phyloP scores from a whole-genome alignment of 202 grass and related monocot genomes.

The Panicum hallii region DNA sequence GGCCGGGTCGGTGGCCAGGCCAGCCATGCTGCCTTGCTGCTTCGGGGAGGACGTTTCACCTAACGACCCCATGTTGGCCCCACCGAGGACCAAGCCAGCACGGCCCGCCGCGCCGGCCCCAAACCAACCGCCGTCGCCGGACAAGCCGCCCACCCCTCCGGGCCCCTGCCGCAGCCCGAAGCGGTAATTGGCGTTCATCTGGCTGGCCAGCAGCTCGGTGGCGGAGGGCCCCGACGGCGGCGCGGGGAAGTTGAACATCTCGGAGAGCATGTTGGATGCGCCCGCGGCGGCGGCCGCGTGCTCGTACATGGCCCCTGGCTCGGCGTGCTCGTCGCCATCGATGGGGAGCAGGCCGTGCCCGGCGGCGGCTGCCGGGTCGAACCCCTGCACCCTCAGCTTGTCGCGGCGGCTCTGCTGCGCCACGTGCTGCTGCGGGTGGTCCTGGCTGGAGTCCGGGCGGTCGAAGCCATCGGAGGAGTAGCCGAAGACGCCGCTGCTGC shows the following conservation, averaged over 20 bases:
- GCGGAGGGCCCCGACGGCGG: conserved; percentile 58
- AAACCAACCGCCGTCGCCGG: conserved; percentile 68
- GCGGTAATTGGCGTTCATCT: conserved; percentile 70
- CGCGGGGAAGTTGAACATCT: conserved; percentile 76
- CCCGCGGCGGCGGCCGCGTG: conserved; percentile 52
- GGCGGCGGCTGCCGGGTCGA: conserved; percentile 48
- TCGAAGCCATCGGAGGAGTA: conserved; percentile 80
- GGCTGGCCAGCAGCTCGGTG: conserved; percentile 68
- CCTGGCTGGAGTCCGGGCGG: conserved; percentile 42
- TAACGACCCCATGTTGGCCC: conserved; percentile 46
- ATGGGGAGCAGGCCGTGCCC: conserved; percentile 66
- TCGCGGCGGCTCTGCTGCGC: conserved; percentile 91
- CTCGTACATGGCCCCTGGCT: conserved; percentile 58
- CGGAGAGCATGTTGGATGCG: conserved; percentile 71
- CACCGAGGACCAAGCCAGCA: conserved; percentile 59
- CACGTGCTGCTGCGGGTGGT: conserved; percentile 66
- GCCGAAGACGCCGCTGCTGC: conserved; percentile 71
- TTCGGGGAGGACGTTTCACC: conserved; percentile 67
- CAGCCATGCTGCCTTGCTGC: conserved; percentile 48
- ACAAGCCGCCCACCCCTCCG: conserved; percentile 19
- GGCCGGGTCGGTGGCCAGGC: conserved; percentile 64
- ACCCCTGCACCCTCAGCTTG: conserved; percentile 84
- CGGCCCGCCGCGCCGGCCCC: conserved; percentile 42
- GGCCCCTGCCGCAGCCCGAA: conserved; percentile 45
- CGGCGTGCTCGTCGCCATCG: conserved; percentile 54